phyloP scores from a whole-genome alignment of 2,329 filamentous ascomycete species.

The Microdochium trichocladiopsis region DNA sequence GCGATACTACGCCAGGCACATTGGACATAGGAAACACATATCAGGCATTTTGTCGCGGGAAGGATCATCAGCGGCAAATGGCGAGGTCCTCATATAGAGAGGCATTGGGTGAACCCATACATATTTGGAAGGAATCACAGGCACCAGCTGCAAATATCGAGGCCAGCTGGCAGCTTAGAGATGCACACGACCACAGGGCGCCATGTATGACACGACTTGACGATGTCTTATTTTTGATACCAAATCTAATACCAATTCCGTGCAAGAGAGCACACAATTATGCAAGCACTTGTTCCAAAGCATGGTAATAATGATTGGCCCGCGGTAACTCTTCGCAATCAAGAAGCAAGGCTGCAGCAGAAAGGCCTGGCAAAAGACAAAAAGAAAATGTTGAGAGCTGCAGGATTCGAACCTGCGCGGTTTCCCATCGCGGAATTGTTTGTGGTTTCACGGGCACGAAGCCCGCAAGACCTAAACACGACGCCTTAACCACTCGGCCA shows the following conservation, averaged over 20 bases:
- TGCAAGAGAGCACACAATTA: not conserved
- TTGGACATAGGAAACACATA: too few species aligned
- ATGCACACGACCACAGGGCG: not conserved
- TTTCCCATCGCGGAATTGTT: constrained; percentile 25
- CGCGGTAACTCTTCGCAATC: not conserved
- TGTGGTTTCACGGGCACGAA: constrained; percentile 11
- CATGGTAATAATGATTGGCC: too few species aligned
- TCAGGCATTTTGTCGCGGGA: too few species aligned
- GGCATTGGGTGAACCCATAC: not conserved
- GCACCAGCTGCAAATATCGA: too few species aligned
- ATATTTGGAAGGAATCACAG: not conserved
- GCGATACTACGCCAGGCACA: too few species aligned
- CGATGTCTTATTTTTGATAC: not conserved
- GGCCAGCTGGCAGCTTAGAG: not conserved
- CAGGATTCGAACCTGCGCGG: constrained; percentile 47
- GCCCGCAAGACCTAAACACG: constrained; percentile 37
- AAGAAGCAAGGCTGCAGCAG: not conserved
- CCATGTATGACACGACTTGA: not conserved
- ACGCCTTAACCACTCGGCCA: constrained; percentile 52
- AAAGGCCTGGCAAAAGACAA: not conserved
- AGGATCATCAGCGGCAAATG: too few species aligned
- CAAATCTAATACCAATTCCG: not conserved
- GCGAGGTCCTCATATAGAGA: too few species aligned
- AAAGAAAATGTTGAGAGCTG: constrained; percentile 27
- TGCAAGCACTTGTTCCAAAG: not conserved